Evolutionary conservation across 1,139 yeast genomes (phyloP), one percentile per base, ranked within the genome.

Genomic region (Zygoascus meyerae): DNA sequence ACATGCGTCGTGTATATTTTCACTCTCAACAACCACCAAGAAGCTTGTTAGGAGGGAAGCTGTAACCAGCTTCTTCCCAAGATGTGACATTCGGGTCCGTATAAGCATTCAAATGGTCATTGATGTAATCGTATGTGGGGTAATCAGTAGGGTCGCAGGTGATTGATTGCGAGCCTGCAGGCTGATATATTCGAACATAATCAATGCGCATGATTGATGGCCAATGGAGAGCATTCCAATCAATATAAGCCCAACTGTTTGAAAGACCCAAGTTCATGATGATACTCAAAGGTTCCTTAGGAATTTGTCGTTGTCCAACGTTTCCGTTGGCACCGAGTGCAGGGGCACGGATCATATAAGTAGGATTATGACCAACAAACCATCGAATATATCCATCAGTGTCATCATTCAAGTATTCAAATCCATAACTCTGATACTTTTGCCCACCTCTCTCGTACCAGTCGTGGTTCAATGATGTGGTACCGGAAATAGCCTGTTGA

Each of bases 261-360:
- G 95, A 86, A 45, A 86, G 67, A 64, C 94, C 95, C 64, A 86
- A 65, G 63, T 86, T 86, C 71, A 86, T 62, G 53, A 87, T 70
- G 34, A 87, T 71, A 1, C 87, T 73, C 95, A 87, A 85, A 51
- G 96, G 96, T 63, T 87, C 96, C 63, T 83, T 81, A 12, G 92
- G 74, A 42, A 87, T 75, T 48, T 73, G 64, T 61, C 96, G 77
- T 79, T 82, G 77, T 14, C 80, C 90, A 48, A 87, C 68, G 61
- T 87, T 87, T 51, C 96, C 96, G 62, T 83, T 83, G 14, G 95
- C 92, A 51, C 83, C 83, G 43, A 86, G 66, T 1, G 92, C 81
- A 10, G 71, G 71, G 0, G 86, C 75, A 49, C 73, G 71, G 31
- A 85, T 58, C 1, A 89, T 80, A 56, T 77, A 72, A 1, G 90